Evolutionary conservation across 1,284 basidiomycete species (phyloP).

Genomic region (Trichosporon ovoides): DNA sequence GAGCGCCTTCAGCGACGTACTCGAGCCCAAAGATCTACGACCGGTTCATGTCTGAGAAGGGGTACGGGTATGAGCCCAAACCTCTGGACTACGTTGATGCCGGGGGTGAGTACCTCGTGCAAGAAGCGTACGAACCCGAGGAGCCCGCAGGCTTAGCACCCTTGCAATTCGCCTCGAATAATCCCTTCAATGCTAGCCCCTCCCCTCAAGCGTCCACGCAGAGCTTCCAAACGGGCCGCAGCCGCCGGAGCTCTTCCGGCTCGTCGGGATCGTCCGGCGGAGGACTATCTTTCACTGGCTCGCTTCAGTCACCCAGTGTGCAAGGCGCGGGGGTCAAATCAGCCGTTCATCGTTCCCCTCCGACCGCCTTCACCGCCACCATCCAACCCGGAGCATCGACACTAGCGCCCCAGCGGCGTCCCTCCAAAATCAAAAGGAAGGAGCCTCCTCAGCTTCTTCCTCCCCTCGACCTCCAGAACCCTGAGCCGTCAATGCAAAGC

Average conservation of each 20-base stretch:
- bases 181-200: neutral
- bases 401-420: neutral
- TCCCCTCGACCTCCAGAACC: neutral
- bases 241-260: neutral
- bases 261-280: neutral
- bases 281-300: neutral
- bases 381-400: neutral
- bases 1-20: constrained; percentile 5
- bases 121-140: constrained; percentile 15
- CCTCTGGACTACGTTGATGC: constrained; percentile 7
- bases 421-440: constrained; percentile 1
- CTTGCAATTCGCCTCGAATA: neutral
- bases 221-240: neutral
- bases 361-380: neutral
- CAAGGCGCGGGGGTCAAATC: neutral
- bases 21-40: constrained; percentile 12
- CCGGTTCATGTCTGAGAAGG: constrained; percentile 18
- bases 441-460: constrained; percentile 2
- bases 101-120: constrained; percentile 10
- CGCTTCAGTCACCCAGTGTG: neutral
- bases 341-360: neutral
- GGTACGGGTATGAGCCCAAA: constrained; percentile 25
- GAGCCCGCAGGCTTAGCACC: neutral
- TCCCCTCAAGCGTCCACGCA: neutral
- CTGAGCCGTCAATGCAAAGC: neutral